phyloP scores from a whole-genome alignment of 257 asterid genomes.

The Jacaranda mimosifolia region DNA sequence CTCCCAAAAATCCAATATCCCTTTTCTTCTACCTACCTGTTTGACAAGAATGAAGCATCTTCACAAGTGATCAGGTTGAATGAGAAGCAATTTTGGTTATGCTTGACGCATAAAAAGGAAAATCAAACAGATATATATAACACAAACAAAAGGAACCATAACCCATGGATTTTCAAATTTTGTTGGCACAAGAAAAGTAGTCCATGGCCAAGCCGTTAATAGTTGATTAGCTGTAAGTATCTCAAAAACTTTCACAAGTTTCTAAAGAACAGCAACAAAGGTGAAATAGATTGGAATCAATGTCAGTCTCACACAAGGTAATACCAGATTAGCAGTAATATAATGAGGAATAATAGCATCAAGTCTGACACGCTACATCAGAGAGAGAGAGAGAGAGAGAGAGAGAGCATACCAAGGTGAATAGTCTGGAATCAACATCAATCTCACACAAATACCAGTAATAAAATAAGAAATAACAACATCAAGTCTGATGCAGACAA shows the following conservation, averaged over 20 bases:
- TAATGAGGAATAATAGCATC: background rate
- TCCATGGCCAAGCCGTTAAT: background rate
- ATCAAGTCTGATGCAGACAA: background rate
- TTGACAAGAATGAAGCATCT: slow-evolving; percentile 23
- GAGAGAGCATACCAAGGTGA: too few relatives aligned
- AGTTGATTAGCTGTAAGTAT: background rate
- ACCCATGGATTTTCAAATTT: background rate
- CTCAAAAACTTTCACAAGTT: background rate
- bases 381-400: background rate
- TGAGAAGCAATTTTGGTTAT: too few relatives aligned
- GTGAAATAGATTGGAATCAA: background rate
- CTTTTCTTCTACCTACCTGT: slow-evolving; percentile 44
- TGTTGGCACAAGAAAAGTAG: background rate
- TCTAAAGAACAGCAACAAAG: background rate
- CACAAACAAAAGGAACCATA: background rate
- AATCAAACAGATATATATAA: background rate
- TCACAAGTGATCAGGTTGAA: background rate
- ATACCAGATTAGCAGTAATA: too few relatives aligned
- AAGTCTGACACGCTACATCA: background rate
- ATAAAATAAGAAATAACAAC: background rate
- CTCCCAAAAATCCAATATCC: slow-evolving; percentile 27
- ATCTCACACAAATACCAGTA: background rate
- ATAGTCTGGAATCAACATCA: background rate
- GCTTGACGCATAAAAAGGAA: too few relatives aligned
- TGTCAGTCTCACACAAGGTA: background rate